Conservation (phyloP, 352 stramenopile genomes). For the Globisporangium nagaii region DNA sequence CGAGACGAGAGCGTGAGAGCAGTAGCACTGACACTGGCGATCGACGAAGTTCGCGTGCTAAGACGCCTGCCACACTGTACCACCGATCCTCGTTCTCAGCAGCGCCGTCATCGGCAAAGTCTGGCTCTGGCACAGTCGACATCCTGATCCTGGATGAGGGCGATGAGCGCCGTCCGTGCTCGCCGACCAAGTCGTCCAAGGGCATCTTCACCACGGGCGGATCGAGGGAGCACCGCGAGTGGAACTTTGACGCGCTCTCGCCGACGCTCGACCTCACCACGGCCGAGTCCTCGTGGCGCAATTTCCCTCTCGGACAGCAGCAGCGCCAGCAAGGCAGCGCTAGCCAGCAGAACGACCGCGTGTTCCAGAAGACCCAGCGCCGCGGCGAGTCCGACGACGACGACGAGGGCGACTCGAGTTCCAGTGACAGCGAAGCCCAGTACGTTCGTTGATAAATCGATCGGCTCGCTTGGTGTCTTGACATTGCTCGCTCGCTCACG, state of each 20-base stretch:
- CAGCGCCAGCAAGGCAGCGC: conserved; percentile 20
- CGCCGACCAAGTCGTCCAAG: conserved; percentile 38
- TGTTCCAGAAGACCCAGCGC: conserved; percentile 17
- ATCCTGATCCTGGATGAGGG: conserved; percentile 55
- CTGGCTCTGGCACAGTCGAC: conserved; percentile 24
- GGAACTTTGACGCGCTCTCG: conserved; percentile 57
- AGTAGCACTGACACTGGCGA: not conserved
- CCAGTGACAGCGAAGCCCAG: conserved; percentile 56
- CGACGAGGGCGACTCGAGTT: conserved; percentile 16
- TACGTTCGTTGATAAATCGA: conserved; percentile 20
- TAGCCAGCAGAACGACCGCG: conserved; percentile 35
- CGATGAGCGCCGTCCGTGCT: conserved; percentile 38
- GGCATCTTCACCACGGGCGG: conserved; percentile 35
- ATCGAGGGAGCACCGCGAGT: conserved; percentile 25
- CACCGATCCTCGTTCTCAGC: conserved; percentile 6
- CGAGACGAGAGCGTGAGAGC: not conserved
- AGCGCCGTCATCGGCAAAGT: conserved; percentile 1
- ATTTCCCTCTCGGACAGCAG: conserved; percentile 13
- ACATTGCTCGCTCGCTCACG: not conserved
- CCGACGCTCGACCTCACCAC: conserved; percentile 44
- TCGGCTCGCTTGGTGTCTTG: no score
- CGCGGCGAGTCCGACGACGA: conserved; percentile 8
- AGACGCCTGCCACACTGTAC: conserved; percentile 1
- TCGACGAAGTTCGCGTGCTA: not conserved
- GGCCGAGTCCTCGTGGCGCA: conserved; percentile 24